Conservation (phyloP, 306 rosid species). For the Echinosophora koreensis region DNA sequence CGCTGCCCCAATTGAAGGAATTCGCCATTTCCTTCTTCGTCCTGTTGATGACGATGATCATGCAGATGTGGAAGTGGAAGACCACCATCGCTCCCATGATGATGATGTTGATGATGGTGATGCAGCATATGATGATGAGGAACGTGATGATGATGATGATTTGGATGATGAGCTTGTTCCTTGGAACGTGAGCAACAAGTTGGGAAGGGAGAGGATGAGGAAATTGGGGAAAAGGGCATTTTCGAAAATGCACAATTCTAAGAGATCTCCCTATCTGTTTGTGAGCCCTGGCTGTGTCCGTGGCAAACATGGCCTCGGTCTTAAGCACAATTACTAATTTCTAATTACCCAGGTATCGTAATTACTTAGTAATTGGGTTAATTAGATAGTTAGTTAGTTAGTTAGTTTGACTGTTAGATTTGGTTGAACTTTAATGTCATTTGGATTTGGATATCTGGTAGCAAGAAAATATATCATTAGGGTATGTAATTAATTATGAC, state of each 20-base stretch:
- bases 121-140: neutral
- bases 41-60: slow-evolving; percentile 1
- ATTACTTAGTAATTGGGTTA: neutral
- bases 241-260: slow-evolving; percentile 71
- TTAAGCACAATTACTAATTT: slow-evolving; percentile 69
- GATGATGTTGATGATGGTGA: neutral
- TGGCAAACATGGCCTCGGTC: slow-evolving; percentile 89
- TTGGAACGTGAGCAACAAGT: slow-evolving; percentile 69
- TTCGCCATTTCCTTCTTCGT: slow-evolving; percentile 15
- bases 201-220: slow-evolving; percentile 89
- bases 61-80: slow-evolving; percentile 1
- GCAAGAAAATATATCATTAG: neutral
- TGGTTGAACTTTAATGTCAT: slow-evolving; percentile 14
- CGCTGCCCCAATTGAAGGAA: slow-evolving; percentile 33
- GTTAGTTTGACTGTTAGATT: slow-evolving; percentile 39
- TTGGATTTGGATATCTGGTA: slow-evolving; percentile 18
- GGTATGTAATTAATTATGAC: neutral
- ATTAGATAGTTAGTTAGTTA: neutral
- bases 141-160: slow-evolving; percentile 36
- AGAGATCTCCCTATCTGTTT: slow-evolving; percentile 62
- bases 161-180: slow-evolving; percentile 93
- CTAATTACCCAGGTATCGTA: slow-evolving; percentile 17
- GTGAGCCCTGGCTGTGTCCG: slow-evolving; percentile 84
- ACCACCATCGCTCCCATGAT: neutral
- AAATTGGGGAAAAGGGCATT: slow-evolving; percentile 85